phyloP scores from a whole-genome alignment of 495 filamentous ascomycete genomes.

The Penicillium pulvis region DNA sequence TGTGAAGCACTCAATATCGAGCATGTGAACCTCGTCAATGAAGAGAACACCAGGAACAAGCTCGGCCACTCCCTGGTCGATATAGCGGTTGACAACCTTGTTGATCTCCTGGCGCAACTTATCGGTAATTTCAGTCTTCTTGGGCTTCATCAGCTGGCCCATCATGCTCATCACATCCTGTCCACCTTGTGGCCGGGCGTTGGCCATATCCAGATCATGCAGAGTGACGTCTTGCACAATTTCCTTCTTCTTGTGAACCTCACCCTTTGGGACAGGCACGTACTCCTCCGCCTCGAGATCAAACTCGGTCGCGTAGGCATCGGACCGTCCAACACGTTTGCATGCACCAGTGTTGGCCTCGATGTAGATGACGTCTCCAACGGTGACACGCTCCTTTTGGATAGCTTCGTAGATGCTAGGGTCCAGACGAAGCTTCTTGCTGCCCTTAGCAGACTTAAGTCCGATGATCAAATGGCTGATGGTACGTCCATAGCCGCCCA shows the following conservation, averaged over 20 bases:
- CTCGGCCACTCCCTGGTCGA: conserved; percentile 97
- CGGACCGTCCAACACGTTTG: conserved; percentile 91
- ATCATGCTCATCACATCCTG: conserved; percentile 99
- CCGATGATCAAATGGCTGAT: conserved; percentile 89
- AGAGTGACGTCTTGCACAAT: conserved; percentile 98
- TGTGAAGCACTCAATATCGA: conserved; percentile 98
- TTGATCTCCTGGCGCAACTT: conserved; percentile 95
- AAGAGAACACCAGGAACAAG: conserved; percentile 96
- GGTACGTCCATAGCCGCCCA: conserved; percentile 92
- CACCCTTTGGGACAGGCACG: conserved; percentile 96
- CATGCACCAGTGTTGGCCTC: conserved; percentile 97
- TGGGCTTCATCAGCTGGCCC: conserved; percentile 98
- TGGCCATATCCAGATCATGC: conserved; percentile 95
- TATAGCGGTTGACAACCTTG: conserved; percentile 97
- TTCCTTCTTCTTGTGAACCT: conserved; percentile 99
- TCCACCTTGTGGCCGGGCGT: conserved; percentile 89
- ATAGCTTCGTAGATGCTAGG: conserved; percentile 99
- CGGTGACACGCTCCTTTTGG: conserved; percentile 93
- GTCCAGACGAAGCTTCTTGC: conserved; percentile 94
- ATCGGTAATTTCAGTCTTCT: conserved; percentile 98
- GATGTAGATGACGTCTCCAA: conserved; percentile 98
- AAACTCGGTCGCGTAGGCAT: conserved; percentile 97
- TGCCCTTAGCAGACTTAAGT: conserved; percentile 86
- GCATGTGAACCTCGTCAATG: conserved; percentile 99
- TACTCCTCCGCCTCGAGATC: conserved; percentile 98